Percentiles rank a stretch among this genome's conserved stretches.
Evolutionary conservation across 345 rosid species (phyloP).

Genomic region (Eutrema japonicum): DNA sequence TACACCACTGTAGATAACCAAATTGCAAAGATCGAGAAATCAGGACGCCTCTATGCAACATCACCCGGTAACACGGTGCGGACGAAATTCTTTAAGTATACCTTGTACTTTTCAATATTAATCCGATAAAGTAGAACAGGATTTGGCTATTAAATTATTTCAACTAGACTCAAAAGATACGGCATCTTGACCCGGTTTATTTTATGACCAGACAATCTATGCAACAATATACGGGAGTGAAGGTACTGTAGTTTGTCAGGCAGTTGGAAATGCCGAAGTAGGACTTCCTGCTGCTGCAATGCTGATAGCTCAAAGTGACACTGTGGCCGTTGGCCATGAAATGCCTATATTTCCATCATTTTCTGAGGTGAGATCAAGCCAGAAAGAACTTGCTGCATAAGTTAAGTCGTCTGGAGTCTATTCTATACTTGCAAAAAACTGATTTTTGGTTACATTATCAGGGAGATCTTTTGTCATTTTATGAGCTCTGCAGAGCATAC

Average conservation of each 20-base stretch:
- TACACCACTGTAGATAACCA: conserved; percentile 61
- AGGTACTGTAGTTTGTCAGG: conserved; percentile 65
- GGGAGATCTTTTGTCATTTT: conserved; percentile 83
- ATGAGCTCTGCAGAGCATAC: conserved; percentile 76
- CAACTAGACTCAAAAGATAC: not conserved
- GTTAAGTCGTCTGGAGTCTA: conserved; percentile 20
- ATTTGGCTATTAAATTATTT: conserved; percentile 11
- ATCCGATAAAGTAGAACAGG: conserved; percentile 19
- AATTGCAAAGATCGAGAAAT: conserved; percentile 62
- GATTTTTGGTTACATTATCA: conserved; percentile 47
- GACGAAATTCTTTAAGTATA: conserved; percentile 2
- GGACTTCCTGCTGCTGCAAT: conserved; percentile 74
- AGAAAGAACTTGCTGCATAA: conserved; percentile 28
- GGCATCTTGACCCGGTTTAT: conserved; percentile 32
- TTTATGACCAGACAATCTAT: conserved; percentile 60
- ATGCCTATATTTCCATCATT: conserved; percentile 82
- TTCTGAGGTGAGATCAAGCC: conserved; percentile 65
- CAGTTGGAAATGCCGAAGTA: conserved; percentile 59
- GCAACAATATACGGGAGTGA: conserved; percentile 69
- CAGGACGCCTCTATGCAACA: conserved; percentile 68
- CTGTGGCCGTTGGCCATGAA: conserved; percentile 71
- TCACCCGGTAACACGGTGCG: conserved; percentile 92
- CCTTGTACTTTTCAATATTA: conserved; percentile 22
- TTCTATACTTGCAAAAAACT: conserved; percentile 29
- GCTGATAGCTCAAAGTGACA: conserved; percentile 77